These are phyloP conservation scores for Chamaecyparis obtusa DNA, from an alignment of 75 land plant genomes.

Conservation along the genomic window DNA sequence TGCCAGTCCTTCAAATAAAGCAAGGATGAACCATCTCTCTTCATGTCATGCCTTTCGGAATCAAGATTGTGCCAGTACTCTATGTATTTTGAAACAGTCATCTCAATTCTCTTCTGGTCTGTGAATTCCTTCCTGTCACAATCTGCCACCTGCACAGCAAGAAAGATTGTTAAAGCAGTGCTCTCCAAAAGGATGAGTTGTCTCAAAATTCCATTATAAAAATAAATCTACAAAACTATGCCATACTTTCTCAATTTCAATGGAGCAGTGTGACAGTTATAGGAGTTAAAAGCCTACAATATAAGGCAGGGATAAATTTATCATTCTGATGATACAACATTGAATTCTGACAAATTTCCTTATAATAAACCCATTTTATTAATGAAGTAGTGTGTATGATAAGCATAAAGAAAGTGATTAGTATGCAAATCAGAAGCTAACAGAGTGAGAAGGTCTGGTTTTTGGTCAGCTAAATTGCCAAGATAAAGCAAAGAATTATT, in stretches of 20 bases:
- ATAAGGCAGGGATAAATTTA: neutral
- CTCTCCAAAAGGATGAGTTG: neutral
- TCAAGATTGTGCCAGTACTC: conserved; percentile 39
- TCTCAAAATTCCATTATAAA: neutral
- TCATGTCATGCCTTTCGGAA: neutral
- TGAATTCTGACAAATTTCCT: neutral
- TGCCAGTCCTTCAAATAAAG: conserved; percentile 94
- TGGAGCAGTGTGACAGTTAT: neutral
- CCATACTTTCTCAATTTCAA: neutral
- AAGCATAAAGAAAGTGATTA: neutral
- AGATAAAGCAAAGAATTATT: neutral
- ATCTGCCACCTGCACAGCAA: conserved; percentile 67
- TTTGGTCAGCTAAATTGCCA: neutral
- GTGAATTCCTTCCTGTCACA: conserved; percentile 68
- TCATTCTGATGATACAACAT: neutral
- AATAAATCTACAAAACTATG: neutral
- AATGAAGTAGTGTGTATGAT: neutral
- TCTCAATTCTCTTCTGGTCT: conserved; percentile 80
- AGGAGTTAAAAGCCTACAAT: neutral
- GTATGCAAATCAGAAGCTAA: neutral
- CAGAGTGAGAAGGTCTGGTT: neutral
- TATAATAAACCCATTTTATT: neutral
- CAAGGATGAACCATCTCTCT: conserved; percentile 8
- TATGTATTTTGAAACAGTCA: conserved; percentile 75
- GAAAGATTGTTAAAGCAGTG: neutral